phyloP scores from a whole-genome alignment of 352 stramenopile genomes.

The Blastocystis sp. region DNA sequence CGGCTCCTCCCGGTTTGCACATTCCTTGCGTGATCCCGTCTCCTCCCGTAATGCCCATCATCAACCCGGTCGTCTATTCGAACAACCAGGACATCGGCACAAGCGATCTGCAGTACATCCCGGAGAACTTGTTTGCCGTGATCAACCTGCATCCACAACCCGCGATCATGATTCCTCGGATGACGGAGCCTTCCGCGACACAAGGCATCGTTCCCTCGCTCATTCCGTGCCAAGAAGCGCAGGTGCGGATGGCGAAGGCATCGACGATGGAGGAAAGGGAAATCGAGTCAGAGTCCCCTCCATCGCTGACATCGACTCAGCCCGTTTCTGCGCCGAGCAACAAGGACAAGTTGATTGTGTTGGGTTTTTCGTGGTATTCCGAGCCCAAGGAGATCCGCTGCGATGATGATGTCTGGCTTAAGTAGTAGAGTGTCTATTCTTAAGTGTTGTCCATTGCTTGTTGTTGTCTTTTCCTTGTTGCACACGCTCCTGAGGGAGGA shows the following conservation, averaged over 20 bases:
- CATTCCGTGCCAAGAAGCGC: neutral
- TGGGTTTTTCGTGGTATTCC: neutral
- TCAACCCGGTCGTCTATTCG: constrained; percentile 19
- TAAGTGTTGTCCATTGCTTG: too few species aligned
- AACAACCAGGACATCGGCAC: constrained; percentile 32
- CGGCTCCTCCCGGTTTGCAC: neutral
- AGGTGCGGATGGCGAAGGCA: neutral
- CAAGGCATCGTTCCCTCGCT: constrained; percentile 23
- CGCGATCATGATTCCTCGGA: constrained; percentile 4
- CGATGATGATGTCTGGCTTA: neutral
- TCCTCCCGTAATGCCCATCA: constrained; percentile 17
- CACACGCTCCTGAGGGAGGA: neutral
- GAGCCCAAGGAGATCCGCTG: neutral
- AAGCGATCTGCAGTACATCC: constrained; percentile 11
- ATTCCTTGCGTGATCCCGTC: neutral
- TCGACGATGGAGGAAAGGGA: neutral
- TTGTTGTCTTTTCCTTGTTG: too few species aligned
- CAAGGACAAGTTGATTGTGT: neutral
- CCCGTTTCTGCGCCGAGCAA: neutral
- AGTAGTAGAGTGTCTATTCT: neutral
- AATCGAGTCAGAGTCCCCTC: neutral
- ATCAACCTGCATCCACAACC: neutral
- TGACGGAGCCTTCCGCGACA: neutral
- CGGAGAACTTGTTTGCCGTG: neutral
- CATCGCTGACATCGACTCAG: neutral